A percentile compares a stretch with the other conserved stretches of the same genome.
phyloP scores from a whole-genome alignment of 148 eudicot species.

The Spergularia marina region DNA sequence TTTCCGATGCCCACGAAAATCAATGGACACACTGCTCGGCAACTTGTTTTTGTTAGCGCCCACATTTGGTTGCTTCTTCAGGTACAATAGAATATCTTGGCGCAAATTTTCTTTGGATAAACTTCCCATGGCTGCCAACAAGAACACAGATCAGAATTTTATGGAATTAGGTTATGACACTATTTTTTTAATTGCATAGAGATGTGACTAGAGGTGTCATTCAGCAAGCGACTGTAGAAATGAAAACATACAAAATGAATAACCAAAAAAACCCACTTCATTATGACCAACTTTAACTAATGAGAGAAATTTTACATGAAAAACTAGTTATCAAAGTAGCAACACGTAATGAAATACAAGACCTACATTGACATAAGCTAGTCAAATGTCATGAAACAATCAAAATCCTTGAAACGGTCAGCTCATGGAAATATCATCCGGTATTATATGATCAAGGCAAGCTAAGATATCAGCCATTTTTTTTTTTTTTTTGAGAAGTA shows the following conservation, averaged over 20 bases:
- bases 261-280: neutral
- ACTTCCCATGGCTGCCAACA: constrained; percentile 58
- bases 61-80: constrained; percentile 39
- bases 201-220: no score
- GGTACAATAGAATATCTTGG: constrained; percentile 41
- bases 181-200: neutral
- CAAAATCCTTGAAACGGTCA: neutral
- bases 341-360: neutral
- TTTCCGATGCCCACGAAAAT: constrained; percentile 62
- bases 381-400: no score
- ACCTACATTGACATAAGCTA: no score
- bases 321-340: neutral
- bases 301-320: neutral
- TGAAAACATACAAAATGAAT: neutral
- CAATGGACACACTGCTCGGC: constrained; percentile 38
- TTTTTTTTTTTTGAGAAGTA: no score
- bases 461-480: neutral
- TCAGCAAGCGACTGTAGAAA: no score
- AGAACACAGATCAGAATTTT: neutral
- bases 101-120: constrained; percentile 53
- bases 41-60: constrained; percentile 22
- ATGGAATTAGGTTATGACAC: neutral
- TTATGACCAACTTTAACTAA: neutral
- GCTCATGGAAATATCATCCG: neutral
- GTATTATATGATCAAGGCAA: neutral